Evolutionary conservation across 371 early-diverging fungal species (phyloP).

Genomic region (Mucor circinelloides): DNA sequence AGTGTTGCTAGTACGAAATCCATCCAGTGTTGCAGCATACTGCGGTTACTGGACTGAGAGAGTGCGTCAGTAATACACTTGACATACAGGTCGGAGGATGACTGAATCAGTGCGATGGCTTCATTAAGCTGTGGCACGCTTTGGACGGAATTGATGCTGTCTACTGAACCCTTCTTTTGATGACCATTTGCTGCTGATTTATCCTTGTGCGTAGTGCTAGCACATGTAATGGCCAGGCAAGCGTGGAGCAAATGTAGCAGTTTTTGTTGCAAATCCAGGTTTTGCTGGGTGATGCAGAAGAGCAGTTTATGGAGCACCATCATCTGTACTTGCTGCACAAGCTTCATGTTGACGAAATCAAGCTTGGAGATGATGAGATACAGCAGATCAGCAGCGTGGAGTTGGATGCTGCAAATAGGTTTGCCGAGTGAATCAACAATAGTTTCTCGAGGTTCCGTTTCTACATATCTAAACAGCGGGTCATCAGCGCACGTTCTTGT

Average conservation of each 20-base stretch:
- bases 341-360: constrained; percentile 53
- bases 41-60: constrained; percentile 57
- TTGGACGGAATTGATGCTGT: constrained; percentile 5
- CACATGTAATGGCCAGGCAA: constrained; percentile 54
- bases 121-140: constrained; percentile 12
- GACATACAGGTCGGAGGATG: constrained; percentile 58
- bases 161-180: constrained; percentile 3
- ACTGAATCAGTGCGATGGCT: constrained; percentile 29
- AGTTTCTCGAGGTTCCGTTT: constrained; percentile 38
- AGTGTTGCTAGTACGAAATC: constrained; percentile 71
- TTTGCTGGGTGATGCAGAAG: constrained; percentile 55
- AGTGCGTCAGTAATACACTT: constrained; percentile 68
- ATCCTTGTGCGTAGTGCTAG: constrained; percentile 26
- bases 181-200: not conserved
- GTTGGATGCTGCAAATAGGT: constrained; percentile 53
- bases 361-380: constrained; percentile 61
- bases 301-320: constrained; percentile 61
- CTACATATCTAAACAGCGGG: constrained; percentile 38
- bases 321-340: constrained; percentile 61
- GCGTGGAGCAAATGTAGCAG: constrained; percentile 70
- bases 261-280: constrained; percentile 72
- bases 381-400: constrained; percentile 66
- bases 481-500: not conserved
- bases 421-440: constrained; percentile 25
- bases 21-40: constrained; percentile 76